Percentiles rank a stretch among this genome's conserved stretches.
Conservation (phyloP, 129 eudicot species). For the Artemisia argyi region DNA sequence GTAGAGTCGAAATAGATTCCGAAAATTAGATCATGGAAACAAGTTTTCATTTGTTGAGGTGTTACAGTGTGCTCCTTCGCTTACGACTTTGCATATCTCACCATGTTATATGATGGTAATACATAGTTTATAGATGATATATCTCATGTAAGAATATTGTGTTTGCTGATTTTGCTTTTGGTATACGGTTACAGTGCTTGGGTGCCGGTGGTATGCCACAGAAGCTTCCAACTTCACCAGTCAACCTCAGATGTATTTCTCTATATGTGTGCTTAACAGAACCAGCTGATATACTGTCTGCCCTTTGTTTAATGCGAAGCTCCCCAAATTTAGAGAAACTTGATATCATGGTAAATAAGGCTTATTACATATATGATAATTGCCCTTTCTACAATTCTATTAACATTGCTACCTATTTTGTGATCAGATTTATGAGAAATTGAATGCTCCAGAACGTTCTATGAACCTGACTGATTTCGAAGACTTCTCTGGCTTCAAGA, state of each 20-base stretch:
- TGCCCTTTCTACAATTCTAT: neutral
- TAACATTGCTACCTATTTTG: neutral
- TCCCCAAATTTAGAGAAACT: constrained; percentile 6
- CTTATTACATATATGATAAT: neutral
- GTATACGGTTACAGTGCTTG: neutral
- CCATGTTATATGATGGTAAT: neutral
- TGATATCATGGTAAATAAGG: neutral
- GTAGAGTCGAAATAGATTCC: neutral
- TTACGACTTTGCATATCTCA: neutral
- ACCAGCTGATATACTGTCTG: neutral
- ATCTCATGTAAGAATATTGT: neutral
- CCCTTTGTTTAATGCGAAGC: constrained; percentile 9
- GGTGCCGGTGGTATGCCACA: neutral
- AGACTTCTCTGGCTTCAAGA: neutral
- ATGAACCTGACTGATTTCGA: neutral
- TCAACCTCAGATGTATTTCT: neutral
- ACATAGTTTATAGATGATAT: neutral
- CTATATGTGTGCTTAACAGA: neutral
- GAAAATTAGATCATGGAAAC: neutral
- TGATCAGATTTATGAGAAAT: neutral
- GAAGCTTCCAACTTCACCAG: neutral
- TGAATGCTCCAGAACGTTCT: neutral
- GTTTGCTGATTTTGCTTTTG: neutral
- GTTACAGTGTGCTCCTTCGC: neutral
- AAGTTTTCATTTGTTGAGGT: constrained; percentile 13